Evolutionary conservation across 1,139 yeast species (phyloP).

Genomic region (Cylindricascospora bacillispora): DNA sequence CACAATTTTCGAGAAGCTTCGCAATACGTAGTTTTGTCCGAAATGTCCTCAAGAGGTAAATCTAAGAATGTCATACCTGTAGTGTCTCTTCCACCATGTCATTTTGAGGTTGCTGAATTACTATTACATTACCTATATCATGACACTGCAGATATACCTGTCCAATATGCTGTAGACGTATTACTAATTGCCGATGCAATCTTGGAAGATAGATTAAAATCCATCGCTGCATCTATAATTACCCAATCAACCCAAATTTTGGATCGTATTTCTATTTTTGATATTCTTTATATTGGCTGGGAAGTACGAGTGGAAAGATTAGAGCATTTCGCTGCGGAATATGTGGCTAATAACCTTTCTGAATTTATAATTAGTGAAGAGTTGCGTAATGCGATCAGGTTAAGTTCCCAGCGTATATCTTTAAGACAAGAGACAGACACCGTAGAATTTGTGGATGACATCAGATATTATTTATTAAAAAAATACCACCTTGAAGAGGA

Average conservation of each 20-base stretch:
- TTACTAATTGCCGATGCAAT: conserved; percentile 50
- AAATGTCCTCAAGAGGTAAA: conserved; percentile 2
- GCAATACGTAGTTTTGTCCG: conserved; percentile 12
- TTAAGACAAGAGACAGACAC: conserved; percentile 64
- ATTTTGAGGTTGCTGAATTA: conserved; percentile 37
- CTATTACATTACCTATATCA: conserved; percentile 47
- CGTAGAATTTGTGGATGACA: conserved; percentile 67
- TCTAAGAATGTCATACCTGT: conserved; percentile 21
- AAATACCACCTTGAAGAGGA: conserved; percentile 27
- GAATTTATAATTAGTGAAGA: conserved; percentile 28
- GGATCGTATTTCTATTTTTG: conserved; percentile 34
- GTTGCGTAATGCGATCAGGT: conserved; percentile 30
- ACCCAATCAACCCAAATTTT: conserved; percentile 29
- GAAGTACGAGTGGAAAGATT: conserved; percentile 48
- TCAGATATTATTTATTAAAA: conserved; percentile 43
- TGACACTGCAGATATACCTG: conserved; percentile 44
- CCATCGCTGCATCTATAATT: conserved; percentile 50
- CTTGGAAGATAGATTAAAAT: conserved; percentile 48
- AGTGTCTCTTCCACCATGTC: conserved; percentile 30
- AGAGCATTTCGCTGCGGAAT: conserved; percentile 49
- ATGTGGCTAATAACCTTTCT: conserved; percentile 40
- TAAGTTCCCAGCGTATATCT: conserved; percentile 46
- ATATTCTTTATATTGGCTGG: conserved; percentile 56
- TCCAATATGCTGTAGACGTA: conserved; percentile 40
- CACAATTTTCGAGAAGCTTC: conserved; percentile 33